These are phyloP conservation scores for Vinca minor DNA, from an alignment of 257 asterid genomes.

Conservation along the genomic window DNA sequence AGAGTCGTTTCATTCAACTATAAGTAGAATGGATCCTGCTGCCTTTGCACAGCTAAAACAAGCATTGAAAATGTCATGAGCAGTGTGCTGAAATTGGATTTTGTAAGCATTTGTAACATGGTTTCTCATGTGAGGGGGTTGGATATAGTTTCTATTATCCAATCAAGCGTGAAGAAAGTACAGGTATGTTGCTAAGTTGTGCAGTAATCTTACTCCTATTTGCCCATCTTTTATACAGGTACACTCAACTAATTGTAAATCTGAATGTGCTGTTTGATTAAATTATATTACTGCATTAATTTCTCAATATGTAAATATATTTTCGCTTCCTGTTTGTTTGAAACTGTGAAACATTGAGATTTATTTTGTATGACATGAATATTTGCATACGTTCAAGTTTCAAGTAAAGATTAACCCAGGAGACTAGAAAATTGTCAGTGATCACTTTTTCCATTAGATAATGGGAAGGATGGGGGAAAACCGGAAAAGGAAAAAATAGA, in stretches of 20 bases:
- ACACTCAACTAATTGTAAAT: background rate
- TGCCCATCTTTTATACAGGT: too few species aligned
- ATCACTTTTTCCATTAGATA: background rate
- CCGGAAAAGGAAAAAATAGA: background rate
- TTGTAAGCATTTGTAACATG: too few species aligned
- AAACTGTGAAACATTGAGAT: background rate
- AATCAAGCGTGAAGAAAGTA: background rate
- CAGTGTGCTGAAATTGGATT: background rate
- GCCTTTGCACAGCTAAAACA: conserved; percentile 67
- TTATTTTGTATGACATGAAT: background rate
- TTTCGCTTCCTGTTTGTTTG: background rate
- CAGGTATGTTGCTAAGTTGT: background rate
- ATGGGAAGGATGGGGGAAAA: background rate
- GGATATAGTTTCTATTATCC: background rate
- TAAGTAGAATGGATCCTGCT: conserved; percentile 80
- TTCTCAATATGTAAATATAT: too few species aligned
- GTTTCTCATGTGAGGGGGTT: background rate
- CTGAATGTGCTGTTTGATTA: background rate
- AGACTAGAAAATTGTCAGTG: too few species aligned
- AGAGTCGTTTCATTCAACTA: conserved; percentile 66
- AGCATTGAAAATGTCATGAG: conserved; percentile 76
- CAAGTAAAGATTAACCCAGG: background rate
- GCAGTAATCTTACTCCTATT: background rate
- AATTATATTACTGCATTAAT: background rate
- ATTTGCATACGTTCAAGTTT: background rate